Base-by-base conservation (phyloP, 148 eudicot genomes). In the Rhododendron henanense region DNA sequence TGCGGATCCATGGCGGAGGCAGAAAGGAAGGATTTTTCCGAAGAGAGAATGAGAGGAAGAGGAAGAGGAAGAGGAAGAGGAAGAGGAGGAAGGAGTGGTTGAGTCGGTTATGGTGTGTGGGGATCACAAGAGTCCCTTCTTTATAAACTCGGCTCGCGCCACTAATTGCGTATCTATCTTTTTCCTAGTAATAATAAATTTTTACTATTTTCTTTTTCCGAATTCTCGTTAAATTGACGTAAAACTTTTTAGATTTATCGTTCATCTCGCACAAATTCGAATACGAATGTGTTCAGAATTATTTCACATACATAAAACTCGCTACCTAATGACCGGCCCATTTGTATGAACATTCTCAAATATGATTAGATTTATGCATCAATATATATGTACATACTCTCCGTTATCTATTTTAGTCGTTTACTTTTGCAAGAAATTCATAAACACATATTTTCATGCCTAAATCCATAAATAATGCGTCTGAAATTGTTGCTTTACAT, bases 1-100 rank as follows among this genome's bases (percentile, higher is more conserved):
- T 93, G 89, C 0, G 94, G 95, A 90, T 93, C 94, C 95, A 93
- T 93, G 87, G 86, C 57, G 85, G 59, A 67, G 59, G 39, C 2
- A 21, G 41, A 33, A 10, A 44, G 53, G 45, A 78, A 28, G 28
- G 81, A 76, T 76, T 76, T 81, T 84, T 21, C 13, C 3, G 23
- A 41, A 19, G 78, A 28, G 81, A 45, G 81, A 45, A 3, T 11
- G 78, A 74, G 45, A 74, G n/a, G n/a, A n/a, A n/a, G n/a, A n/a
- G n/a, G 44, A 41, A 5, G 45, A 41, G 45, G 48, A 10, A 10
- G 15, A 44, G 33, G 35, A 33, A 33, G 35, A 35, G 37, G 44
- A 18, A 11, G 16, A 45, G 53, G 48, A 8, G 0, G 10, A 19
- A 37, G n/a, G 21, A 18, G 44, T 76, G 7, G 25, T 67, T 10